Evolutionary conservation across 257 asterid genomes (phyloP), one percentile per base, ranked within the genome.

Genomic region (Gentiana straminea): DNA sequence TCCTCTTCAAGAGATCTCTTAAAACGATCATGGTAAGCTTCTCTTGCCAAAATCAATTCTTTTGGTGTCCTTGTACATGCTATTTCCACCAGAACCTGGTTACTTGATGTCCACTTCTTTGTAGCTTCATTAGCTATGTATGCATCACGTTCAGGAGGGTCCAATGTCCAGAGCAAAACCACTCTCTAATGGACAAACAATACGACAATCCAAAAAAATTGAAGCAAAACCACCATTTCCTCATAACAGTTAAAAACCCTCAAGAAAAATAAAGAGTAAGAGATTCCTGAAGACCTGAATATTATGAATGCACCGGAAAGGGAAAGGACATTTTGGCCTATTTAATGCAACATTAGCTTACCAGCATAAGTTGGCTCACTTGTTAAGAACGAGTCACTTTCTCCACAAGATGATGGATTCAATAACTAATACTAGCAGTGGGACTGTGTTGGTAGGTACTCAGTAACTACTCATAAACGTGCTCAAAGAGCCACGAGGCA

Each of bases 1-100:
- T 84, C 97, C 69, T 88, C 97, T 76, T 88, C 95, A 1, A 88
- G 83, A 3, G 95, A 84, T 66, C 57, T 88, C 84, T 83, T 88
- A 39, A 59, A 82, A 68, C 88, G 84, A 69, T 80, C 85, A 64
- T 89, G 97, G 64, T 89, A 86, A 44, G 97, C 97, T 49, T 89
- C 88, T 72, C 86, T 77, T 1, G 73, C 91, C 36, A 60, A 70
- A 72, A 84, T 64, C 71, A 84, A 52, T 3, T 86, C 89, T 56
- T 84, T 80, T 1, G 97, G 84, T 44, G 90, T 78, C 73, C 97
- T 84, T 3, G 94, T 63, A 37, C 97, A 89, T 6, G 96, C 94
- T 63, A 89, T 82, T 80, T 89, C 97, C 70, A 76, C 79, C 5
- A 89, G 83, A 47, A 89, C 81, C 62, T 72, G 87, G 66, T 86